These are phyloP conservation scores for Brasenia schreberi DNA, from an alignment of 164 flowering plant species.

Conservation along the genomic window DNA sequence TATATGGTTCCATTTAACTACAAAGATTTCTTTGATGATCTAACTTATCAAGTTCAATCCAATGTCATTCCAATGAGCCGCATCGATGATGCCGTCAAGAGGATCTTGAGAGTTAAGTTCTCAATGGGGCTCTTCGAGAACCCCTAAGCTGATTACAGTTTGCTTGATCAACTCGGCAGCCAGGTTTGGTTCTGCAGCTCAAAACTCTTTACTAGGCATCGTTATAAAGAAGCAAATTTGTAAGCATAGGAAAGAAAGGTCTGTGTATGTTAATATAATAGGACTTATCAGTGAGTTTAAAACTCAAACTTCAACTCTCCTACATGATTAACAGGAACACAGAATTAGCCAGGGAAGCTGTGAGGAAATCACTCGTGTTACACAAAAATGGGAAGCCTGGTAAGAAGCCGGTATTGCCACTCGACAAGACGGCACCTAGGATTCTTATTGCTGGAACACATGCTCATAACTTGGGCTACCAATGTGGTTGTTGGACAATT, in stretches of 20 bases:
- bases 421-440: constrained; percentile 7
- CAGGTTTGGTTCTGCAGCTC: constrained; percentile 3
- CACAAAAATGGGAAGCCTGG: constrained; percentile 16
- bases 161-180: constrained; percentile 7
- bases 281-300: too few species aligned
- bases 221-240: neutral
- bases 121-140: constrained; percentile 8
- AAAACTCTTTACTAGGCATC: neutral
- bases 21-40: constrained; percentile 5
- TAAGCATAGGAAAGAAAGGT: neutral
- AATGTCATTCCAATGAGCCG: constrained; percentile 8
- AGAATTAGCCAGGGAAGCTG: constrained; percentile 27
- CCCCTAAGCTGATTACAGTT: constrained; percentile 7
- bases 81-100: constrained; percentile 7
- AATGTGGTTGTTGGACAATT: constrained; percentile 22
- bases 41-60: constrained; percentile 4
- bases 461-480: constrained; percentile 15
- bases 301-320: neutral
- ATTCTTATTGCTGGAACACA: constrained; percentile 19
- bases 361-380: constrained; percentile 22
- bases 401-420: constrained; percentile 6
- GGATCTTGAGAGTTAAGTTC: constrained; percentile 11
- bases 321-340: constrained; percentile 11
- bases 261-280: too few species aligned
- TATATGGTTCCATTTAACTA: constrained; percentile 7